These are phyloP conservation scores for Phaeosphaeria sp. DNA, from an alignment of 2,329 filamentous ascomycete species.

Conservation along the genomic window DNA sequence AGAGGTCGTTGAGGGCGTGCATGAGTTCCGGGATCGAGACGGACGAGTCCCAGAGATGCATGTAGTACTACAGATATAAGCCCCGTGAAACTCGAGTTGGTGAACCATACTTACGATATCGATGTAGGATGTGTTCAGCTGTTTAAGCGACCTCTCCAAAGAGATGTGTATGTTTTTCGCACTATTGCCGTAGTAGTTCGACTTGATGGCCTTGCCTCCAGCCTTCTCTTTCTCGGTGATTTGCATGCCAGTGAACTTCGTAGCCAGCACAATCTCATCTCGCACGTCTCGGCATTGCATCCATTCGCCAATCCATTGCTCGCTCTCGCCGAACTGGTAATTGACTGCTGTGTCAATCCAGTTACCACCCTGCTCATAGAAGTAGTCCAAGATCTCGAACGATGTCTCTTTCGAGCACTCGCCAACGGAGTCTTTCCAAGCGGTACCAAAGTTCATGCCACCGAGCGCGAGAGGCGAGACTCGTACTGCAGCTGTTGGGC, in stretches of 20 bases:
- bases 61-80: slow-evolving; percentile 33
- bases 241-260: slow-evolving; percentile 50
- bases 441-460: slow-evolving; percentile 69
- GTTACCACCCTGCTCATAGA: slow-evolving; percentile 71
- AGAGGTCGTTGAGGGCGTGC: slow-evolving; percentile 52
- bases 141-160: slow-evolving; percentile 20
- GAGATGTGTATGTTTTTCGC: slow-evolving; percentile 24
- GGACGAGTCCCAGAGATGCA: slow-evolving; percentile 53
- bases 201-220: slow-evolving; percentile 23
- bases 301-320: slow-evolving; percentile 55
- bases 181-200: slow-evolving; percentile 22
- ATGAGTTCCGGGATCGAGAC: slow-evolving; percentile 54
- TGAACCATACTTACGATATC: slow-evolving; percentile 52
- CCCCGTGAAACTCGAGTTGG: slow-evolving; percentile 40
- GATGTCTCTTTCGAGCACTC: slow-evolving; percentile 68
- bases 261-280: slow-evolving; percentile 52
- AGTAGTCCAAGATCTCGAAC: slow-evolving; percentile 72
- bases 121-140: slow-evolving; percentile 67
- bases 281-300: slow-evolving; percentile 47
- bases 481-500: slow-evolving; percentile 68
- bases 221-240: slow-evolving; percentile 12
- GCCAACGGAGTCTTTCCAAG: slow-evolving; percentile 67
- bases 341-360: slow-evolving; percentile 70
- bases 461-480: slow-evolving; percentile 60
- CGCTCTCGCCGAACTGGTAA: slow-evolving; percentile 51